Evolutionary conservation across 2,329 filamentous ascomycete species (phyloP), one percentile per base, ranked within the genome.

Genomic region (Penicillium sp.): DNA sequence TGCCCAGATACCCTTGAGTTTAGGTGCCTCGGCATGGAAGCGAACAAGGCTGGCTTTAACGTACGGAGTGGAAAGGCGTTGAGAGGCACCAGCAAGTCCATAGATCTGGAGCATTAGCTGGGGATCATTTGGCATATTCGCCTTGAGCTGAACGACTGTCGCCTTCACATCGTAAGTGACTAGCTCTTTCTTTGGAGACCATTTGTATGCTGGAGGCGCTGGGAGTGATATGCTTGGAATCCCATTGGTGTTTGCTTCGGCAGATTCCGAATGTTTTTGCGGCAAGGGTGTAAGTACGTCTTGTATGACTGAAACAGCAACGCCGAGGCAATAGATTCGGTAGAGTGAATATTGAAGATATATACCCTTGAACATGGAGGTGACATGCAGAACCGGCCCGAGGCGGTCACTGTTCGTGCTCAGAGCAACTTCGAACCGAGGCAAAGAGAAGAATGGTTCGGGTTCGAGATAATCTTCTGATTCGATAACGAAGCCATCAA

Each of bases 401-500:
- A 96, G 90, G 29, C 84, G 84, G 70, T 99, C 94, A 60, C 90
- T 95, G 4, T 86, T 81, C 0, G 94, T 95, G 27, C 88, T 91
- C 52, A 97, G 82, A 1, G 90, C 88, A 27, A 97, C 79, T 69
- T 99, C 94, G 62, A 96, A 91, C 32, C 88, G 84, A 27, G 95
- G 94, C 55, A 99, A 79, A 38, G 85, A 89, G 60, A 97, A 72
- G 68, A 97, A 97, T 0, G 92, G 87, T 53, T 97, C 91, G 3
- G 85, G 78, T 69, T 97, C 91, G 72, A 91, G 88, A 58, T 85
- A 88, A 58, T 97, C 90, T 2, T 88, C 82, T 0, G 88, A 89
- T 70, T 99, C 94, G 44, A 97, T 87, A 45, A 97, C 89, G 64
- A 94, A 93, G 0, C 88, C 91, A 71, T 97, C 94, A 4, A 99